Conservation (phyloP, 1,284 basidiomycete species). For the Ustilago hordei region DNA sequence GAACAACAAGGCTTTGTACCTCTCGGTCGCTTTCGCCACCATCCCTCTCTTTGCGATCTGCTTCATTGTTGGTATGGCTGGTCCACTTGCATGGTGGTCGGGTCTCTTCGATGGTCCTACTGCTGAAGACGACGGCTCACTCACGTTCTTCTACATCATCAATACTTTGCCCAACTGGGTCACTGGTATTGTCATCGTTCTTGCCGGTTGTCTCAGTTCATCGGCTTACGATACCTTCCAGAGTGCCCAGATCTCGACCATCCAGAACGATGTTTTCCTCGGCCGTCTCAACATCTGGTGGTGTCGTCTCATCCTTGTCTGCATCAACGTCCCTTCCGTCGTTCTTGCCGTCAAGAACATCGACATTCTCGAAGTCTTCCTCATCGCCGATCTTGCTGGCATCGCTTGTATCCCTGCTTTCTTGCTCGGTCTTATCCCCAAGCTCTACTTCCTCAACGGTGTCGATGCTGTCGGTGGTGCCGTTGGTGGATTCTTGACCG, state of each 20-base stretch:
- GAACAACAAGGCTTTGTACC: conserved; percentile 62
- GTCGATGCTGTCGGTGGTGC: conserved; percentile 67
- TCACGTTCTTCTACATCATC: conserved; percentile 66
- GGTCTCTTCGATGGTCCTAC: conserved; percentile 60
- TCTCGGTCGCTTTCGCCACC: conserved; percentile 63
- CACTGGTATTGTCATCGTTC: conserved; percentile 65
- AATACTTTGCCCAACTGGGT: conserved; percentile 67
- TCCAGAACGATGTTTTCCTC: conserved; percentile 68
- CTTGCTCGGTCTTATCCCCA: conserved; percentile 63
- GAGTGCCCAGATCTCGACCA: conserved; percentile 68
- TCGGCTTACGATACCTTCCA: conserved; percentile 70
- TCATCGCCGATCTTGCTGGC: conserved; percentile 67
- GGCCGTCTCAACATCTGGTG: conserved; percentile 69
- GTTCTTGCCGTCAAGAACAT: conserved; percentile 66
- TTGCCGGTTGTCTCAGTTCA: conserved; percentile 65
- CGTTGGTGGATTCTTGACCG: conserved; percentile 68
- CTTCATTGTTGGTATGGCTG: conserved; percentile 68
- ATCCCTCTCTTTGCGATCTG: conserved; percentile 66
- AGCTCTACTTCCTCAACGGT: conserved; percentile 66
- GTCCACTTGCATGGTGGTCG: conserved; percentile 66
- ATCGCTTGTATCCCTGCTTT: conserved; percentile 65
- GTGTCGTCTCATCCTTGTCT: conserved; percentile 62
- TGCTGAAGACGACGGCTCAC: conserved; percentile 61
- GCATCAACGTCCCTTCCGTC: conserved; percentile 66
- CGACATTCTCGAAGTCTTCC: conserved; percentile 69